A percentile compares a stretch with the other conserved stretches of the same genome.
Evolutionary conservation across 345 rosid genomes (phyloP).

Genomic region (Euphorbia pulcherrima): DNA sequence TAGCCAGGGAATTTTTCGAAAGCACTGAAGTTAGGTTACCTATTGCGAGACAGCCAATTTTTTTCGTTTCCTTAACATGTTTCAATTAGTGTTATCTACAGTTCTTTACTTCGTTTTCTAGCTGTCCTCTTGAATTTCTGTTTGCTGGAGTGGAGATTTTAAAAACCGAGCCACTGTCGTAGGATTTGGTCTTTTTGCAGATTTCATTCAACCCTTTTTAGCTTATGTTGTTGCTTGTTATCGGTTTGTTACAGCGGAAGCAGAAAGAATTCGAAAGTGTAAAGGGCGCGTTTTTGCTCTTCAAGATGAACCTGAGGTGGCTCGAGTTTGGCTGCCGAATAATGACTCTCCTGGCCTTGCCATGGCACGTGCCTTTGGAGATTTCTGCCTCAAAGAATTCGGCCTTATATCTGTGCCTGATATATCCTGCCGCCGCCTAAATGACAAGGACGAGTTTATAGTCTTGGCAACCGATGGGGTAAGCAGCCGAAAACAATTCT

Average conservation of each 20-base stretch:
- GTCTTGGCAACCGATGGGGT: slow-evolving; percentile 99
- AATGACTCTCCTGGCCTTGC: slow-evolving; percentile 95
- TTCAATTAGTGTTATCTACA: not conserved
- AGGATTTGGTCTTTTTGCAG: not conserved
- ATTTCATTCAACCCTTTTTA: not conserved
- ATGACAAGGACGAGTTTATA: slow-evolving; percentile 76
- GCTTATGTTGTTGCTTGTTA: not conserved
- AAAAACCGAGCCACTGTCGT: not conserved
- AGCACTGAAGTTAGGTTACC: not conserved
- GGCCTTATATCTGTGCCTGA: slow-evolving; percentile 98
- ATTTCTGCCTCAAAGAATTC: slow-evolving; percentile 94
- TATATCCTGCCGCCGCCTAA: slow-evolving; percentile 54
- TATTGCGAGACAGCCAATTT: not conserved
- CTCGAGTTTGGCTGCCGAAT: slow-evolving; percentile 95
- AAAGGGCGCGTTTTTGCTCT: slow-evolving; percentile 94
- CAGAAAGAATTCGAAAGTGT: slow-evolving; percentile 83
- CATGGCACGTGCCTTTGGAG: slow-evolving; percentile 99
- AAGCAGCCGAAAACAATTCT: slow-evolving; percentile 11
- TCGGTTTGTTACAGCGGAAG: slow-evolving; percentile 57
- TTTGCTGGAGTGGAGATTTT: not conserved
- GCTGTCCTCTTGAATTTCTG: not conserved
- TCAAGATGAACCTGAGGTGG: slow-evolving; percentile 92
- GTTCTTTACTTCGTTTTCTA: not conserved
- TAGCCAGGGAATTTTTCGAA: not conserved
- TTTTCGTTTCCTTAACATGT: not conserved